Base-by-base conservation (phyloP, 176 grass and related monocot genomes). In the Avena atlantica region DNA sequence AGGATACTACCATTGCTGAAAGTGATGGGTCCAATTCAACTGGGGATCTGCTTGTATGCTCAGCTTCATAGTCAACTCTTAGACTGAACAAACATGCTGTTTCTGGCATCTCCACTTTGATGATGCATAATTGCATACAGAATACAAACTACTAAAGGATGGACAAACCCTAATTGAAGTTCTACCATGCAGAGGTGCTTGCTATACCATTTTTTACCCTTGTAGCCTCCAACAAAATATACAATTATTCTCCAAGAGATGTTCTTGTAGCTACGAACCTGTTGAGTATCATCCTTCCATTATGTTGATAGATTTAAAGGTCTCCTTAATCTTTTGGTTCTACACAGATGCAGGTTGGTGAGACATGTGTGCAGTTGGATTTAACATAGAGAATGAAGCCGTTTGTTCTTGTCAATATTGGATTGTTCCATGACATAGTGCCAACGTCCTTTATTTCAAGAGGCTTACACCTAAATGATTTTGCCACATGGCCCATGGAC, bases 1-100 rank as follows among this genome's bases (percentile, higher is more conserved):
- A 92, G 67, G 60, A 87, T 83, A 37, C 11, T 50, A 14, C 31
- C 57, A 79, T 59, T 72, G 29, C 72, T 70, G 80, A 93, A 83
- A 86, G 42, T 71, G 78, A 87, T 78, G 64, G 4, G 4, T 93
- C 87, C 75, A 85, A 94, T 79, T 89, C 81, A 20, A 80, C 84
- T 8, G 84, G 70, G 88, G 93, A 95, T 74, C 70, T 89, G 76
- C 85, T 93, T 81, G n/a, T 84, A 40, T 91, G 91, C 86, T 93
- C 91, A 64, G 87, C 80, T 83, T 89, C 48, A 74, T 98, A 93
- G 86, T 42, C 29, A 29, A 81, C 79, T 34, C 62, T 40, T 86
- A 24, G 23, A 80, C 37, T 52, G 78, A 86, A 88, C 20, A 66
- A 70, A 47, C 44, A 31, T 83, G 61, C 42, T 88, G 25, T 61